Evolutionary conservation across 495 filamentous ascomycete species (phyloP).

Genomic region (Lophium mytilinum): DNA sequence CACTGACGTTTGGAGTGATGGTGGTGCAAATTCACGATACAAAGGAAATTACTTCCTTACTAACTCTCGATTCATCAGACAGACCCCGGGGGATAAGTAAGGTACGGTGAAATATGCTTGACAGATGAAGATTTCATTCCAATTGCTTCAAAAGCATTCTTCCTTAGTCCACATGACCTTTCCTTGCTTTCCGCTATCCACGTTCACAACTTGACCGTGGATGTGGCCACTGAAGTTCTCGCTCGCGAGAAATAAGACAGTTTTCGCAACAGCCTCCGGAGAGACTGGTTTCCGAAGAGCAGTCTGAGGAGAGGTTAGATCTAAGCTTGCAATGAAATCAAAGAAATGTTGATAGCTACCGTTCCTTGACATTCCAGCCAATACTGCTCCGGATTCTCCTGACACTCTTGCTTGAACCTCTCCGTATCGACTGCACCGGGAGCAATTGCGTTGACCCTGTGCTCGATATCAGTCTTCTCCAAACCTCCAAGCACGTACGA

Average conservation of each 20-base stretch:
- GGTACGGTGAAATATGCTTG: too few species aligned
- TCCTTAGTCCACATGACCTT: constrained; percentile 36
- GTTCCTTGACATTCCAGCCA: constrained; percentile 38
- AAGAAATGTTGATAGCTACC: constrained; percentile 4
- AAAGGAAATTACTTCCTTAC: too few species aligned
- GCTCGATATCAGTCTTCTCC: background rate
- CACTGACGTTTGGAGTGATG: too few species aligned
- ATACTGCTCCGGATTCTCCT: constrained; percentile 31
- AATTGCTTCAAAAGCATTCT: too few species aligned
- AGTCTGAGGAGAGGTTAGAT: constrained; percentile 1
- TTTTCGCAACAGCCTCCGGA: constrained; percentile 33
- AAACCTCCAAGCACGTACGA: background rate
- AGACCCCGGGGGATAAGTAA: too few species aligned
- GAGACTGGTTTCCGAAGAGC: constrained; percentile 32
- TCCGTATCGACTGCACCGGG: constrained; percentile 38
- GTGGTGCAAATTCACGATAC: too few species aligned
- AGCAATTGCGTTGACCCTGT: constrained; percentile 37
- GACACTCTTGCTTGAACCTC: constrained; percentile 33
- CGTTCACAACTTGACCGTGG: constrained; percentile 35
- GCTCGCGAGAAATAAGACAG: constrained; percentile 37
- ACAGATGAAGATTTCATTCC: too few species aligned
- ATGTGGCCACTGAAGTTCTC: constrained; percentile 36
- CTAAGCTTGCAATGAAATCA: background rate
- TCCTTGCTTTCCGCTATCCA: constrained; percentile 39
- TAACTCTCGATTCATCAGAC: too few species aligned